Conservation (phyloP, 805 yeast genomes). For the Nakazawaea siamensis region DNA sequence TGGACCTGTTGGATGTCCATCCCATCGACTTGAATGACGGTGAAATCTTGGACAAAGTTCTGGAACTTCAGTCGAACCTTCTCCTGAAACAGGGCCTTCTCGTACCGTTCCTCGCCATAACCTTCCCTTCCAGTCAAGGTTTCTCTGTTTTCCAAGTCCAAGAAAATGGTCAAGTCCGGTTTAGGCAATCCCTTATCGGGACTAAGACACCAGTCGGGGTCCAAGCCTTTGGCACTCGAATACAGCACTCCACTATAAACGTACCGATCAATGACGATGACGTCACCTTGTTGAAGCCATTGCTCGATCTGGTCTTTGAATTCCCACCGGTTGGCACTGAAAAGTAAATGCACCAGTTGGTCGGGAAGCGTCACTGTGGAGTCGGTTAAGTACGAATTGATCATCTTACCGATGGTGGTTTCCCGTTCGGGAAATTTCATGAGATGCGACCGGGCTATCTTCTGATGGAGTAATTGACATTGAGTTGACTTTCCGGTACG, state of each 20-base stretch:
- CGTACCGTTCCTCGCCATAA: conserved; percentile 94
- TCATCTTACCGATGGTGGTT: conserved; percentile 73
- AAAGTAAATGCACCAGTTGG: conserved; percentile 77
- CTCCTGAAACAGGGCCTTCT: conserved; percentile 63
- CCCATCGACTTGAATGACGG: conserved; percentile 51
- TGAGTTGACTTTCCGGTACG: conserved; percentile 94
- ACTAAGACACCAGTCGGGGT: conserved; percentile 65
- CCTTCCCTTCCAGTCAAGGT: conserved; percentile 52
- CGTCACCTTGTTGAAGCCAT: conserved; percentile 41
- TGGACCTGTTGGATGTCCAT: conserved; percentile 49
- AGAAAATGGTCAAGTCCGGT: conserved; percentile 79
- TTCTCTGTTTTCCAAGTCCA: conserved; percentile 47
- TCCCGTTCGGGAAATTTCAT: conserved; percentile 85
- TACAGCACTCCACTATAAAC: conserved; percentile 92
- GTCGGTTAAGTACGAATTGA: conserved; percentile 62
- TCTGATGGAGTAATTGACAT: conserved; percentile 29
- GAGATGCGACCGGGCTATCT: conserved; percentile 22
- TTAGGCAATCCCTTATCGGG: conserved; percentile 82
- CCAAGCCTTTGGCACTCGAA: conserved; percentile 75
- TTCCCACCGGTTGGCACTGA: conserved; percentile 96
- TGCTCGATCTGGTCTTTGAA: conserved; percentile 36
- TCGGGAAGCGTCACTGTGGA: conserved; percentile 47
- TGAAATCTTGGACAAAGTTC: conserved; percentile 21
- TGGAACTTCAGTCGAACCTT: conserved; percentile 58
- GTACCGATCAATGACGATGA: conserved; percentile 76